These are phyloP conservation scores for Lotmaria passim DNA, from an alignment of 208 protist species.

Conservation along the genomic window DNA sequence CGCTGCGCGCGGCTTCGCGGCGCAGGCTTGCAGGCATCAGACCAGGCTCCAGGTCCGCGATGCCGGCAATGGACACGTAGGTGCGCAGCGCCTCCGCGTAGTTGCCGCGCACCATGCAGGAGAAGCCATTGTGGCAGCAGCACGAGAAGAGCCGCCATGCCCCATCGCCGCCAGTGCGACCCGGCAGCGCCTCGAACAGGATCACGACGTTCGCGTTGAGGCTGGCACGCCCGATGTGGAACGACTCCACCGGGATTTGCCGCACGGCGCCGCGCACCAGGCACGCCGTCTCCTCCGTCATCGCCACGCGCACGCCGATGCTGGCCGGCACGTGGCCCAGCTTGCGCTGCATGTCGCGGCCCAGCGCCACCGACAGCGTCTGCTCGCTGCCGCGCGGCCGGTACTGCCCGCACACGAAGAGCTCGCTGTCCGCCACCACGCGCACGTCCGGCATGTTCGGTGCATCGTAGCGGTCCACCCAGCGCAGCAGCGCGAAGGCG, in stretches of 20 bases:
- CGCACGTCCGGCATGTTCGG: slow-evolving; percentile 11
- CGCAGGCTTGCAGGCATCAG: slow-evolving; percentile 23
- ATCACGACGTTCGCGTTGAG: slow-evolving; percentile 28
- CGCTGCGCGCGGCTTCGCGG: slow-evolving; percentile 19
- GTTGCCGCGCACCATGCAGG: slow-evolving; percentile 45
- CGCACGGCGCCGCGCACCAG: slow-evolving; percentile 33
- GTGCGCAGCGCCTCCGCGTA: slow-evolving; percentile 38
- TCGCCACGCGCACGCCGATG: slow-evolving; percentile 34
- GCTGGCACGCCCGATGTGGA: neutral
- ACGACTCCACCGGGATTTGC: neutral
- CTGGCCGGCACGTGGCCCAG: slow-evolving; percentile 31
- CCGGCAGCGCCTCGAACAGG: slow-evolving; percentile 37
- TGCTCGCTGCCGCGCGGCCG: slow-evolving; percentile 18
- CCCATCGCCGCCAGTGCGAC: slow-evolving; percentile 9
- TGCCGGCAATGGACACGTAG: slow-evolving; percentile 26
- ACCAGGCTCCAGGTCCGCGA: slow-evolving; percentile 24
- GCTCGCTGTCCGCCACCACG: slow-evolving; percentile 33
- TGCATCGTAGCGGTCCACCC: neutral
- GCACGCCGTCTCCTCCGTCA: slow-evolving; percentile 50
- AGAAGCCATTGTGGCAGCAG: slow-evolving; percentile 36
- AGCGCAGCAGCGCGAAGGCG: slow-evolving; percentile 26
- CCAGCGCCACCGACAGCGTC: slow-evolving; percentile 28
- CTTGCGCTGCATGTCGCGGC: slow-evolving; percentile 37
- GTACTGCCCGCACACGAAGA: slow-evolving; percentile 28
- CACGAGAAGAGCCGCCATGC: slow-evolving; percentile 31